Conservation (phyloP, 768 basidiomycete genomes). For the Pleurotus tuoliensis region DNA sequence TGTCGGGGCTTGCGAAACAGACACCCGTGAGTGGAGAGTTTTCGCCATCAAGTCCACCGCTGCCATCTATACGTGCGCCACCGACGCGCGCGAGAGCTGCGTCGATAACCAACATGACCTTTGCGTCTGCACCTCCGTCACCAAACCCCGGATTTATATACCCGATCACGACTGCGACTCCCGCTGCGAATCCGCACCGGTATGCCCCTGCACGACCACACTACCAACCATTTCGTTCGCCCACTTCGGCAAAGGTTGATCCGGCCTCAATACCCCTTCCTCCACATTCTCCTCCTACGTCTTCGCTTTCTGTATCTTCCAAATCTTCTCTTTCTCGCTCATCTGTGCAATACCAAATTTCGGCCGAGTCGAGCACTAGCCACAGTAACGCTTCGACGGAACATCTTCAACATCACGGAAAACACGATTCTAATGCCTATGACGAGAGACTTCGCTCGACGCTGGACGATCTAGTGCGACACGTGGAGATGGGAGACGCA, state of each 20-base stretch:
- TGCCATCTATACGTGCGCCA: slow-evolving; percentile 21
- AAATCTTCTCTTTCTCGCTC: slow-evolving; percentile 63
- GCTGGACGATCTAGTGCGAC: slow-evolving; percentile 38
- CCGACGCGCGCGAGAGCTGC: slow-evolving; percentile 32
- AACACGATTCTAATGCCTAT: slow-evolving; percentile 12
- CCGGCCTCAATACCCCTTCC: slow-evolving; percentile 57
- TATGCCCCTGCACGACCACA: slow-evolving; percentile 33
- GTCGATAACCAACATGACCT: slow-evolving; percentile 34
- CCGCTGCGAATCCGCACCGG: slow-evolving; percentile 60
- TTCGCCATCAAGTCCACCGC: slow-evolving; percentile 15
- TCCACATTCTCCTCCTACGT: slow-evolving; percentile 67
- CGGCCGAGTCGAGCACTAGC: slow-evolving; percentile 23
- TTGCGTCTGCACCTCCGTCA: slow-evolving; percentile 22
- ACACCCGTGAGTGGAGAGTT: slow-evolving; percentile 12
- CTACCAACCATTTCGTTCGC: slow-evolving; percentile 26
- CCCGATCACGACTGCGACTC: slow-evolving; percentile 51
- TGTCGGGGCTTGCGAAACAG: slow-evolving; percentile 45
- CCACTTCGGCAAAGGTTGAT: slow-evolving; percentile 40
- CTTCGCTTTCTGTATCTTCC: slow-evolving; percentile 73
- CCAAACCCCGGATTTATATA: slow-evolving; percentile 31
- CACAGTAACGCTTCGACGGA: slow-evolving; percentile 23
- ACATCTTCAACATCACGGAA: background rate
- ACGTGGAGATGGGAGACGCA: slow-evolving; percentile 26
- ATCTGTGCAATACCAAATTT: slow-evolving; percentile 38
- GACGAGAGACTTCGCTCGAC: slow-evolving; percentile 29